Evolutionary conservation across 1,284 basidiomycete species (phyloP).

Genomic region (Ustilago loliicola): DNA sequence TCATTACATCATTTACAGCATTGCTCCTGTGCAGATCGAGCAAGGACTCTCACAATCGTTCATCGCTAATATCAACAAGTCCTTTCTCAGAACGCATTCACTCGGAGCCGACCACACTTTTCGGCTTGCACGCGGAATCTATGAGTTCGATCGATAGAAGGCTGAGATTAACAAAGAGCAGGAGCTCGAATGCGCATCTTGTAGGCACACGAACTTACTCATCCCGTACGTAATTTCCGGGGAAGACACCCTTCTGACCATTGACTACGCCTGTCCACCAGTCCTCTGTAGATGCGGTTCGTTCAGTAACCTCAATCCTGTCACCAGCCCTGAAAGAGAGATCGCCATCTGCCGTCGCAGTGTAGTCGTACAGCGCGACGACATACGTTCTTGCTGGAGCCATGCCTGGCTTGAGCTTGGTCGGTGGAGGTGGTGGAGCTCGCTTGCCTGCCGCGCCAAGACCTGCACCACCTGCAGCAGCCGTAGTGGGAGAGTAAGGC

Average conservation of each 20-base stretch:
- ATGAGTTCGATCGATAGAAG: not conserved
- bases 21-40: not conserved
- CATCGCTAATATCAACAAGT: not conserved
- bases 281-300: constrained; percentile 86
- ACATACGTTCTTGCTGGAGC: constrained; percentile 79
- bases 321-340: constrained; percentile 92
- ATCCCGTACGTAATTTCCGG: constrained; percentile 74
- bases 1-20: not conserved
- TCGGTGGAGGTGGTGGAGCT: constrained; percentile 87
- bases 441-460: constrained; percentile 75
- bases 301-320: constrained; percentile 89
- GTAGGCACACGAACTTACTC: constrained; percentile 14
- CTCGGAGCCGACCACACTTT: not conserved
- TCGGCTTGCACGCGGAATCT: not conserved
- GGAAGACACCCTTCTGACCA: constrained; percentile 90
- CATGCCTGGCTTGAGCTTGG: constrained; percentile 81
- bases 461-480: constrained; percentile 16
- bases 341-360: constrained; percentile 83
- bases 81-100: not conserved
- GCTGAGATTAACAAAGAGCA: not conserved
- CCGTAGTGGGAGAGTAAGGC: constrained; percentile 24
- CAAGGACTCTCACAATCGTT: not conserved
- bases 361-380: constrained; percentile 94
- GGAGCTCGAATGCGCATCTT: not conserved
- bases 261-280: constrained; percentile 97